Base-by-base conservation (phyloP, 306 rosid genomes). In the Neltuma alba region DNA sequence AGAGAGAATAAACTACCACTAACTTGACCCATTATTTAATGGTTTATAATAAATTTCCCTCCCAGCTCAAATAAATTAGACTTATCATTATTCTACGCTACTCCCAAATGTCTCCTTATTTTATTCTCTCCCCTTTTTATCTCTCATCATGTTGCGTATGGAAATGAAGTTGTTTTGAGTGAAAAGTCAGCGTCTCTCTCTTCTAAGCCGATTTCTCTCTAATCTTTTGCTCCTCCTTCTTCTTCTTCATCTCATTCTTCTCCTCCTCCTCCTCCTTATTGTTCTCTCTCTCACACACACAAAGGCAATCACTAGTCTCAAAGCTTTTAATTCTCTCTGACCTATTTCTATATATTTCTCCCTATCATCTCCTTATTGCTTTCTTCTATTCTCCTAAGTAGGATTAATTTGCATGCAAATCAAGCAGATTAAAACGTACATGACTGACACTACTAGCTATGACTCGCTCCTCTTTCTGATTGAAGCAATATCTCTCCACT, bases 141-240 rank as follows among this genome's bases (percentile, higher is more conserved):
- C 71, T 64, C 61, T 66, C 55, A 64, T 76, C 72, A 33, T 66
- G 83, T 82, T 85, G 91, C 91, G 81, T 84, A 75, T 86, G 83
- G 83, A 45, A 77, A 87, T 70, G 85, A 81, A 88, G 89, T 80
- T 82, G 67, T 80, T 79, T 81, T 80, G 89, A 85, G 82, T 86
- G 75, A 79, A 86, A 92, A 91, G 97, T 92, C 97, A 92, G 93
- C 92, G 89, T 82, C 87, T 79, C 78, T 72, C 69, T 81, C 72
- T 61, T 40, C 74, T 76, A 14, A 70, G 25, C 82, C 83, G 76
- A 27, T 81, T 67, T 67, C 54, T 57, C 76, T 82, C 36, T 2
- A 54, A 54, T 79, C 54, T 80, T 79, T 66, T 37, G 6, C 18
- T 62, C 37, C 21, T 15, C 5, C 65, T 31, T 16, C 12, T 74